Base-by-base conservation (phyloP, 208 protist genomes). In the Spongospora subterranea region DNA sequence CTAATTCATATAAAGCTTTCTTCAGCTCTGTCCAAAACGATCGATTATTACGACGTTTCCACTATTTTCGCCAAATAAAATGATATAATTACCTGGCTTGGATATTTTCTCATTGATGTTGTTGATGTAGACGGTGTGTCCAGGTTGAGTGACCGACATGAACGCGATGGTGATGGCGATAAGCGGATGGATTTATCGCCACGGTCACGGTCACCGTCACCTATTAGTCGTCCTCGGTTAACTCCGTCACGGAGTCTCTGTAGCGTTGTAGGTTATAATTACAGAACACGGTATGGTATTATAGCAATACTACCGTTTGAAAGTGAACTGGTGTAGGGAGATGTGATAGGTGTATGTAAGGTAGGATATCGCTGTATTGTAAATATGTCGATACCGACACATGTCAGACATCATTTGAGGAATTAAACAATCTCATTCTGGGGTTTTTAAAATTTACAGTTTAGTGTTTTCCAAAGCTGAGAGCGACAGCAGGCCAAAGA, bases 41-140 rank as follows among this genome's bases (percentile, higher is more conserved):
- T 24, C 50, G 13, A 60, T 6, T 29, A 60, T 60, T 24, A 60
- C 50, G 50, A 60, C 50, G 13, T 6, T 24, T 24, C 50, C 50
- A 60, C 13, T 60, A 60, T 24, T 29, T 29, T 24, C 13, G 24
- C 50, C 50, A 82, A 6, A 43, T 6, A 82, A 6, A n/a, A n/a
- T n/a, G 71, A 20, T n/a, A n/a, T n/a, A n/a, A n/a, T n/a, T 82
- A 82, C 71, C 94, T 20, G 95, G 91, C 90, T 95, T 94, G 40
- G 94, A 94, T 40, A 96, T 88, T 50, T 94, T 95, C 89, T 97
- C 96, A 91, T 96, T 96, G 41, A 97, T 92, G 91, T 97, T 97
- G 91, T 97, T 96, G 45, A 97, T 88, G 90, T 97, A 97, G 32
- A 97, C 39, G 32, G 96, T 97, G 46, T 96, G 94, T 71, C 93